Conservation (phyloP, 1,284 basidiomycete species). For the Rhizoctonia solani region DNA sequence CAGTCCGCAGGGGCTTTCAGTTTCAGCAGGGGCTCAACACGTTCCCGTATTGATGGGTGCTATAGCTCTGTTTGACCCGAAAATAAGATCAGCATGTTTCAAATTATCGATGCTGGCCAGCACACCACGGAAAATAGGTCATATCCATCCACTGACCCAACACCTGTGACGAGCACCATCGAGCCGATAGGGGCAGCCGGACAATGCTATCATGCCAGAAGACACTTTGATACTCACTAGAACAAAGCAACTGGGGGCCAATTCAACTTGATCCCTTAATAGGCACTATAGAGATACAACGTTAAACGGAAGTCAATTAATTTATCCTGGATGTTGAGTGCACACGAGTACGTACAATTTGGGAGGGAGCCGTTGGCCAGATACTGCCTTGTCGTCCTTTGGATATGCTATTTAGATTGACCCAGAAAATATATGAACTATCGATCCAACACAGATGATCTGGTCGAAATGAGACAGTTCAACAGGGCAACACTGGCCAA, state of each 20-base stretch:
- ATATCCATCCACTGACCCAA: background rate
- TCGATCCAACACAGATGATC: background rate
- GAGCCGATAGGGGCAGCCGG: background rate
- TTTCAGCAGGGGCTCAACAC: constrained; percentile 20
- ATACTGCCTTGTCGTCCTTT: background rate
- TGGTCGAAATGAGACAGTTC: background rate
- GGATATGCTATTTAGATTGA: background rate
- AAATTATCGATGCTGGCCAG: background rate
- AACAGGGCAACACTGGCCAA: background rate
- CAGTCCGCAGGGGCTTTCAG: background rate
- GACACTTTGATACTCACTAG: background rate
- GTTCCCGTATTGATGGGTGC: background rate
- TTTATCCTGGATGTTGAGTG: background rate
- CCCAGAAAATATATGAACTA: background rate
- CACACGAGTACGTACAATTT: background rate
- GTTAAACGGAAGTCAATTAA: background rate
- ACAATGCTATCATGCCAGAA: background rate
- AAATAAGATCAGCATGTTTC: constrained; percentile 1
- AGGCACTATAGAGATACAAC: background rate
- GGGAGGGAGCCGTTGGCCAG: background rate
- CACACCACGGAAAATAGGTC: background rate
- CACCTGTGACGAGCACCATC: background rate
- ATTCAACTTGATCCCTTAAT: background rate
- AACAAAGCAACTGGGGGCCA: background rate
- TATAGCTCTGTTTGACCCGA: background rate